Conservation (phyloP, 768 basidiomycete species). For the Trametes villosa region DNA sequence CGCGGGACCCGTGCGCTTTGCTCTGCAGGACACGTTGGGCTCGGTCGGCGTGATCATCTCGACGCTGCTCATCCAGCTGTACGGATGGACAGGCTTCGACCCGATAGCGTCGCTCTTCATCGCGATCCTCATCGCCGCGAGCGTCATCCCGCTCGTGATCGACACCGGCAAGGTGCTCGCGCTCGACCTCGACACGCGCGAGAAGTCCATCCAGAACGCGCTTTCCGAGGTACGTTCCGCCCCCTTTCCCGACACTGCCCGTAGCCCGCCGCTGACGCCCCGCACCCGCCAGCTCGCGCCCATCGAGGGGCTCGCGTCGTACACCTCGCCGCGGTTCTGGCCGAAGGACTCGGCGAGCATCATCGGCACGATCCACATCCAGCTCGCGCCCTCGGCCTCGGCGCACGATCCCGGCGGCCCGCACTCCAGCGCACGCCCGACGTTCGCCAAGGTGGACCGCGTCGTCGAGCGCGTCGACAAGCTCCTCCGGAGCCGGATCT, state of each 20-base stretch:
- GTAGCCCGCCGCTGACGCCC: not conserved
- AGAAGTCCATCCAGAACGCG: constrained; percentile 56
- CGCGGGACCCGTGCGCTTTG: not conserved
- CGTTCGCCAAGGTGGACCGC: constrained; percentile 66
- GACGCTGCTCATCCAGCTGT: constrained; percentile 91
- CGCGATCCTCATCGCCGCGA: constrained; percentile 91
- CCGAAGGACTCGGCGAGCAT: constrained; percentile 87
- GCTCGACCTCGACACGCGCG: constrained; percentile 77
- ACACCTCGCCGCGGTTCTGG: constrained; percentile 89
- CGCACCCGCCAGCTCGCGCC: constrained; percentile 56
- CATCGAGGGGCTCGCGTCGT: constrained; percentile 82
- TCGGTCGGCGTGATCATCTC: constrained; percentile 98
- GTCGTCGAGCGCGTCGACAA: constrained; percentile 79
- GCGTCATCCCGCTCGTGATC: constrained; percentile 92
- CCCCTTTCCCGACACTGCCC: not conserved
- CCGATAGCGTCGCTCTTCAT: constrained; percentile 98
- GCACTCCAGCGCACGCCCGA: constrained; percentile 50
- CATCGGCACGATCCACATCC: constrained; percentile 92
- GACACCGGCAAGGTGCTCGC: constrained; percentile 90
- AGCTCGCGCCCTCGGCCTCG: constrained; percentile 68
- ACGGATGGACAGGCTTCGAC: constrained; percentile 99
- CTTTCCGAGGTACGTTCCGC: constrained; percentile 59
- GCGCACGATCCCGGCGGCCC: constrained; percentile 59
- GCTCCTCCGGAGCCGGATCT: constrained; percentile 71
- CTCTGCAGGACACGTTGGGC: constrained; percentile 82